Conservation (phyloP, 225 moss, liverwort and hornwort species). For the Physcomitrellopsis africana region DNA sequence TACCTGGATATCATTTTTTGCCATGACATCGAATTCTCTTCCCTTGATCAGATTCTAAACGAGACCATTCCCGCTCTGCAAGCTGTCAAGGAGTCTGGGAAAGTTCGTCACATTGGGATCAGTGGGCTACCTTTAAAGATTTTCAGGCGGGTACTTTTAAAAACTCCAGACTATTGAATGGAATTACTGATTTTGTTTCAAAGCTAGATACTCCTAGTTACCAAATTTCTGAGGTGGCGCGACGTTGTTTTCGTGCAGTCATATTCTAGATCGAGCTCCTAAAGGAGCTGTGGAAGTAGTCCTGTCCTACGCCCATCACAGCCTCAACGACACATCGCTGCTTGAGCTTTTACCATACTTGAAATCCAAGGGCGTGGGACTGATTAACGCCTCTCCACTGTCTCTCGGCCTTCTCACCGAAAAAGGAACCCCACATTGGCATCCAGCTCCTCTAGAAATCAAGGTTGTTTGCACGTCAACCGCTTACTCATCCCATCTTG, state of each 20-base stretch:
- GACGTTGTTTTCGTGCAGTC: slow-evolving; percentile 30
- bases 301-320: slow-evolving; percentile 87
- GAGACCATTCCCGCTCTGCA: slow-evolving; percentile 88
- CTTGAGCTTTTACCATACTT: slow-evolving; percentile 75
- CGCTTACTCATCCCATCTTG: neutral
- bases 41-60: slow-evolving; percentile 80
- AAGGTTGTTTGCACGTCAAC: slow-evolving; percentile 51
- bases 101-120: slow-evolving; percentile 84
- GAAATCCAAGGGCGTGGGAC: slow-evolving; percentile 84
- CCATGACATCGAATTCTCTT: slow-evolving; percentile 92
- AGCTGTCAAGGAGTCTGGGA: slow-evolving; percentile 82
- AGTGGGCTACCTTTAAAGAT: slow-evolving; percentile 81
- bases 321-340: slow-evolving; percentile 80
- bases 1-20: slow-evolving; percentile 87
- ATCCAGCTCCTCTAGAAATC: slow-evolving; percentile 81
- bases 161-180: too few species aligned
- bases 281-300: slow-evolving; percentile 73
- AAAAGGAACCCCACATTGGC: slow-evolving; percentile 87
- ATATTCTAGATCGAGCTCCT: slow-evolving; percentile 81
- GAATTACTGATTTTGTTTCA: too few species aligned
- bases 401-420: slow-evolving; percentile 89
- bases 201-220: too few species aligned
- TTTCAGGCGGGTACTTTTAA: slow-evolving; percentile 43
- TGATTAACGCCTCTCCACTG: slow-evolving; percentile 96
- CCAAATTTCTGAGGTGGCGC: too few species aligned